Base-by-base conservation (phyloP, 352 stramenopile genomes). In the Phytophthora multivora region DNA sequence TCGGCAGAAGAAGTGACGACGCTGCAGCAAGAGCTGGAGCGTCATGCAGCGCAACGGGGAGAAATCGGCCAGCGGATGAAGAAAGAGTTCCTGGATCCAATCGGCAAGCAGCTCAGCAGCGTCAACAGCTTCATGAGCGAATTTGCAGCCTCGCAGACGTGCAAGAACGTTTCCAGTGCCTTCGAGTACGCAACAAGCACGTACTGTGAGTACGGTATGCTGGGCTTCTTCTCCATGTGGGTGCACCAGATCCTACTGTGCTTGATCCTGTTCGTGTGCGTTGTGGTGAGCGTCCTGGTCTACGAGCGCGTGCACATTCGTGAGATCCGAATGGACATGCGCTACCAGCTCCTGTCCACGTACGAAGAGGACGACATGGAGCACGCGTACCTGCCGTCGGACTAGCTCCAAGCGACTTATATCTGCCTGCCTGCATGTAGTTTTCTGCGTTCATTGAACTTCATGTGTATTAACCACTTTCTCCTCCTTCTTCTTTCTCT, bases 221-320 rank as follows among this genome's bases (percentile, higher is more conserved):
- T 92, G 38, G 86, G 86, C 19, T 87, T 94, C 59, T 90, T 91
- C 51, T 90, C 83, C 12, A 89, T 94, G 81, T 94, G 86, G 86
- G 76, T 90, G 45, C 86, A 94, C 55, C 86, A 94, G 73, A 81
- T 94, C 31, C 51, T 91, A 50, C 57, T 94, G 10, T 94, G 86
- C 48, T 47, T 89, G n/a, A 73, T 90, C 28, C 66, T 94, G 3
- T 91, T 92, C 57, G 75, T 90, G 45, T 80, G 78, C 62, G 75
- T 92, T 43, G 52, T 92, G 38, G 76, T 83, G 35, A 80, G 80
- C 11, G 83, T 92, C 50, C 66, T 91, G 26, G 81, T 92, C 12
- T 94, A 91, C 70, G 78, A 94, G 69, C 78, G 81, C 50, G 80
- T 92, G 39, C 76, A 91, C 57, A 75, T 84, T 13, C 77, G 79